Percentiles rank a stretch among this genome's conserved stretches.
These are phyloP conservation scores for Triticum aestivum DNA, from an alignment of 176 grass and related monocot species.

Conservation along the genomic window IWGSC_CS_RefSeq_v2.1 NC_057808.1:61262721-61263220, in stretches of 20 bases:
- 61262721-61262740: slow-evolving; percentile 81
- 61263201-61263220: slow-evolving; percentile 48
- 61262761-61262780: slow-evolving; percentile 86
- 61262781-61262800: slow-evolving; percentile 64
- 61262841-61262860: slow-evolving; percentile 78
- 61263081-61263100: neutral
- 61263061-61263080: neutral
- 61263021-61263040: neutral
- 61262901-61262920: neutral
- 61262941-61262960: neutral
- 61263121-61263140: neutral
- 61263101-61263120: neutral
- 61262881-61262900: slow-evolving; percentile 6
- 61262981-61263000: slow-evolving; percentile 1
- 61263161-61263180: neutral
- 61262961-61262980: neutral
- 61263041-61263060: slow-evolving; percentile 2
- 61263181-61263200: slow-evolving; percentile 52
- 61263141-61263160: neutral
- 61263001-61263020: neutral
- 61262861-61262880: slow-evolving; percentile 33
- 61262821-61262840: slow-evolving; percentile 60
- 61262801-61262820: slow-evolving; percentile 71
- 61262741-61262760: slow-evolving; percentile 88
- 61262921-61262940: neutral